phyloP scores from a whole-genome alignment of 2,329 filamentous ascomycete species.

The Aspergillus amoenus region DNA sequence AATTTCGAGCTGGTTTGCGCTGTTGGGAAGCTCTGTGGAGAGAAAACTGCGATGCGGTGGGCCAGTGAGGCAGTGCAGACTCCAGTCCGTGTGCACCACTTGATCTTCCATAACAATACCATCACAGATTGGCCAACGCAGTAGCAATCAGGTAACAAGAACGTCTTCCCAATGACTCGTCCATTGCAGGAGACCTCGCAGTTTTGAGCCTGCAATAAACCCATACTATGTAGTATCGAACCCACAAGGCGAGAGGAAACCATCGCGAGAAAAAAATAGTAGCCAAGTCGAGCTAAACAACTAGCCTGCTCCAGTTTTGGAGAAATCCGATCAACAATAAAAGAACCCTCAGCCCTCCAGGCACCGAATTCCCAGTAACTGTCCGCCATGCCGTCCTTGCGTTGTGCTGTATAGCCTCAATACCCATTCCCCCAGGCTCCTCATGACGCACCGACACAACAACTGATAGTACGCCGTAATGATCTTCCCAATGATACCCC shows the following conservation, averaged over 20 bases:
- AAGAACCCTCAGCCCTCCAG: neutral
- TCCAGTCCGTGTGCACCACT: no score
- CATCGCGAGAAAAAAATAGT: neutral
- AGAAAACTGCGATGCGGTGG: neutral
- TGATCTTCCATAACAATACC: neutral
- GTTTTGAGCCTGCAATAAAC: neutral
- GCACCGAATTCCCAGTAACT: neutral
- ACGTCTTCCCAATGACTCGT: neutral
- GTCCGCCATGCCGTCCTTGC: neutral
- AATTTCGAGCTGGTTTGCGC: neutral
- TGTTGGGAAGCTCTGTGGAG: constrained; percentile 1
- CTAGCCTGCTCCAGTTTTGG: neutral
- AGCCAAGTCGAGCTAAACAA: neutral
- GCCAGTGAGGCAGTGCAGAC: neutral
- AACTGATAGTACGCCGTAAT: neutral
- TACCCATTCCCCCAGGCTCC: neutral
- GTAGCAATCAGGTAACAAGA: neutral
- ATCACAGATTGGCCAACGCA: neutral
- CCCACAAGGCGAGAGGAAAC: neutral
- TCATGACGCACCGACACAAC: neutral
- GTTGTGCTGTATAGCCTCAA: neutral
- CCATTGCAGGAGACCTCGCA: neutral
- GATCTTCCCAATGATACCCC: constrained; percentile 6
- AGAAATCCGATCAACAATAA: neutral
- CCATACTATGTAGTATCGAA: neutral